phyloP scores from a whole-genome alignment of 2,329 filamentous ascomycete genomes.

The Alternaria brassicicola region DNA sequence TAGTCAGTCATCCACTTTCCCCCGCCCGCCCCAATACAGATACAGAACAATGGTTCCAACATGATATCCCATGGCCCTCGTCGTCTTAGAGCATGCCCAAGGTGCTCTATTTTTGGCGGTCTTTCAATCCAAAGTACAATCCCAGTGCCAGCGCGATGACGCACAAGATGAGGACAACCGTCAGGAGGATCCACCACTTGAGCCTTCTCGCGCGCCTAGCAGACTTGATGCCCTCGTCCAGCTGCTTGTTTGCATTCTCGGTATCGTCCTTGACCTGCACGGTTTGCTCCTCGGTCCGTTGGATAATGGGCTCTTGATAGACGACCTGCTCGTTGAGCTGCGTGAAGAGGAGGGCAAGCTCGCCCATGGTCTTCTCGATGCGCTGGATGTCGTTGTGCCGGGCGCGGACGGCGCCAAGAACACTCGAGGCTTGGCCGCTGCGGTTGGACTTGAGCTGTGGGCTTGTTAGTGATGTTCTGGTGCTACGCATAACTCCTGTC shows the following conservation, averaged over 20 bases:
- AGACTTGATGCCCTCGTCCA: constrained; percentile 70
- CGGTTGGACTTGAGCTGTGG: constrained; percentile 74
- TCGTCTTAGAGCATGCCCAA: neutral
- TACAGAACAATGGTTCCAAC: neutral
- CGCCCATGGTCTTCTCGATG: constrained; percentile 76
- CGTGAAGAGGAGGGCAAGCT: constrained; percentile 73
- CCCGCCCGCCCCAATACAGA: too few relatives aligned
- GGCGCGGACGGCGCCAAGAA: constrained; percentile 78
- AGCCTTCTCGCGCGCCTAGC: constrained; percentile 72
- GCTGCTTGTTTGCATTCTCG: constrained; percentile 71
- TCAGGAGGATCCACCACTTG: constrained; percentile 79
- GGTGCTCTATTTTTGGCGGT: constrained; percentile 9
- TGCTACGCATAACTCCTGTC: neutral
- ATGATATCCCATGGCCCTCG: neutral
- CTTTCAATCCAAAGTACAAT: constrained; percentile 54
- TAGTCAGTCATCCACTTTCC: neutral
- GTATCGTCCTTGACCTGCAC: constrained; percentile 69
- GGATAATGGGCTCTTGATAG: constrained; percentile 70
- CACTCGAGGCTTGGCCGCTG: constrained; percentile 72
- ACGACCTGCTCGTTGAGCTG: constrained; percentile 77
- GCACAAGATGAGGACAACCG: constrained; percentile 57
- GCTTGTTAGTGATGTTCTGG: neutral
- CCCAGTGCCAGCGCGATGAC: constrained; percentile 59
- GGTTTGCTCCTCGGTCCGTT: constrained; percentile 68
- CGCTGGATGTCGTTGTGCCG: constrained; percentile 83